A percentile compares a stretch with the other conserved stretches of the same genome.
phyloP scores from a whole-genome alignment of 495 filamentous ascomycete genomes.

The Schizothecium vesticola region DNA sequence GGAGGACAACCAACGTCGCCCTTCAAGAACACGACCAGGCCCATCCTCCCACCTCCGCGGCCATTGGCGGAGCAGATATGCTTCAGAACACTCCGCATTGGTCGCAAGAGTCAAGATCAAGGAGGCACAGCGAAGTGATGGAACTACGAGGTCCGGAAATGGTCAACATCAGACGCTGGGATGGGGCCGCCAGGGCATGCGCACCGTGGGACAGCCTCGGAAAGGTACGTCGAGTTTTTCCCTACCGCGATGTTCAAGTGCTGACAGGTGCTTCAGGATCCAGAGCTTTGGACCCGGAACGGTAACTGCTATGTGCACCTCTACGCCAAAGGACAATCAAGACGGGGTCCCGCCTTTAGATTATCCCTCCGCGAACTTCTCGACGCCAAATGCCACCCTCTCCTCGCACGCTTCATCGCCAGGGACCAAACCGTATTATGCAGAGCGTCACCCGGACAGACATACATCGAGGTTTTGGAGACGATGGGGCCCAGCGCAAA shows the following conservation, averaged over 20 bases:
- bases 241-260: neutral
- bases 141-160: conserved; percentile 17
- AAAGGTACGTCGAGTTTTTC: conserved; percentile 35
- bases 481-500: conserved; percentile 20
- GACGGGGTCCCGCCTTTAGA: conserved; percentile 55
- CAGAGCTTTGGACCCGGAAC: conserved; percentile 57
- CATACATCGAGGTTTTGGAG: conserved; percentile 15
- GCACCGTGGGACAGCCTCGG: conserved; percentile 49
- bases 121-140: conserved; percentile 19
- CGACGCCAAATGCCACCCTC: conserved; percentile 43
- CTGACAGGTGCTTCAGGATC: conserved; percentile 38
- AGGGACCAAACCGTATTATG: conserved; percentile 22
- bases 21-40: neutral
- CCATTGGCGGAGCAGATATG: neutral
- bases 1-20: neutral
- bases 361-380: conserved; percentile 48
- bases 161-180: conserved; percentile 46
- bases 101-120: conserved; percentile 13
- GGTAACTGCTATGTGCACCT: conserved; percentile 61
- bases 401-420: conserved; percentile 47
- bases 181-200: conserved; percentile 46
- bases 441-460: conserved; percentile 6
- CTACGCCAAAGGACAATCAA: conserved; percentile 53
- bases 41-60: neutral
- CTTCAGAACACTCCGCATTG: neutral